A percentile compares a stretch with the other conserved stretches of the same genome.
phyloP scores from a whole-genome alignment of 148 eudicot genomes.

The Chenopodium album region DNA sequence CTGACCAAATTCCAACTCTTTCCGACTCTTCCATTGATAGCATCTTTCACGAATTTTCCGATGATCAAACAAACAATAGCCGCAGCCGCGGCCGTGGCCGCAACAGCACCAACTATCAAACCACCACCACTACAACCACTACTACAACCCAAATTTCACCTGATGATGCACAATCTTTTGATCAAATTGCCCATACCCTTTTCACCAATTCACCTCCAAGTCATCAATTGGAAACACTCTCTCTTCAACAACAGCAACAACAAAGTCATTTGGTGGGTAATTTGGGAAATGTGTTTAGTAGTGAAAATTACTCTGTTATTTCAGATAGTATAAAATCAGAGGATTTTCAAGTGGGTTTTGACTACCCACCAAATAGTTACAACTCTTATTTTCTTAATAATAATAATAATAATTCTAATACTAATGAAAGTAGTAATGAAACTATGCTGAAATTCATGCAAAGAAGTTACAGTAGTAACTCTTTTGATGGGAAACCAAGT shows the following conservation, averaged over 20 bases:
- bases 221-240: conserved; percentile 44
- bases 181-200: conserved; percentile 46
- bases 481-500: conserved; percentile 40
- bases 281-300: conserved; percentile 26
- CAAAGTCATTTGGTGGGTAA: conserved; percentile 36
- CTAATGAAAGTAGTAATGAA: conserved; percentile 32
- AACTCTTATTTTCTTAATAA: conserved; percentile 17
- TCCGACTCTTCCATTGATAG: conserved; percentile 54
- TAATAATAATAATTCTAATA: conserved; percentile 19
- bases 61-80: conserved; percentile 19
- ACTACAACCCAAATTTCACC: conserved; percentile 22
- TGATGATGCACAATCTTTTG: conserved; percentile 36
- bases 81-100: not conserved
- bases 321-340: conserved; percentile 60
- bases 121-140: not conserved
- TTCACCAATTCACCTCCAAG: conserved; percentile 70
- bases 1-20: conserved; percentile 50
- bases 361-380: conserved; percentile 21
- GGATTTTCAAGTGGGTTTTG: conserved; percentile 45
- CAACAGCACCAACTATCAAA: not conserved
- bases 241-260: conserved; percentile 37
- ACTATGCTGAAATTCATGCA: conserved; percentile 56
- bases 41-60: conserved; percentile 44
- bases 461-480: conserved; percentile 63
- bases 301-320: conserved; percentile 30